Conservation (phyloP, 257 asterid genomes). For the Nicotiana otophora region DNA sequence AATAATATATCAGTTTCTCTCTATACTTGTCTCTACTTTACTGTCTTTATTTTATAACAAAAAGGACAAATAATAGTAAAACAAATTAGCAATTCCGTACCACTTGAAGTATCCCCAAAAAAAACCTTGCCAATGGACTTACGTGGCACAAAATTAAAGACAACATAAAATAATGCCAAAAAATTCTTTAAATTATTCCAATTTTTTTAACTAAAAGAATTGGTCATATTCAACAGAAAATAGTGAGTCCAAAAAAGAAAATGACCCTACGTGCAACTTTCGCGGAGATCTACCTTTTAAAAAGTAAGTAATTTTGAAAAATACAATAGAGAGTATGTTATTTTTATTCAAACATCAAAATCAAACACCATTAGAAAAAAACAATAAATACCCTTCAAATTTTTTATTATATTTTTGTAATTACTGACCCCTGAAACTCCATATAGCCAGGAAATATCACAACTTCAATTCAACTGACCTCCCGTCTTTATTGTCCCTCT, state of each 20-base stretch:
- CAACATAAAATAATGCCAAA: neutral
- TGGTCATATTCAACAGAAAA: neutral
- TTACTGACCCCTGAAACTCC: constrained; percentile 23
- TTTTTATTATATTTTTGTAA: neutral
- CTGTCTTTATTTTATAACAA: too few relatives aligned
- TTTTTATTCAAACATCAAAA: neutral
- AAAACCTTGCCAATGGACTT: neutral
- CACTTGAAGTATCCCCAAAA: neutral
- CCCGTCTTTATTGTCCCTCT: neutral
- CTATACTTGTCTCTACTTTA: too few relatives aligned
- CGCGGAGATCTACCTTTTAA: neutral
- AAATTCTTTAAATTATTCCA: neutral
- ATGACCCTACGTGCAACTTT: neutral
- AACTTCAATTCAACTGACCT: constrained; percentile 5
- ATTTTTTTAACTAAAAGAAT: neutral
- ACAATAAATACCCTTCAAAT: neutral
- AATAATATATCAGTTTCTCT: too few relatives aligned
- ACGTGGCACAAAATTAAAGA: neutral
- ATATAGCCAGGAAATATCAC: constrained; percentile 16
- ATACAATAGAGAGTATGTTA: neutral
- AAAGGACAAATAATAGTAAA: neutral
- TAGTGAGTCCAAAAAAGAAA: neutral
- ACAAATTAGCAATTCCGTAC: neutral
- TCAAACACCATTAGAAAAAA: neutral
- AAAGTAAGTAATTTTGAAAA: too few relatives aligned